phyloP scores from a whole-genome alignment of 176 grass and related monocot species.

The Ensete ventricosum region DNA sequence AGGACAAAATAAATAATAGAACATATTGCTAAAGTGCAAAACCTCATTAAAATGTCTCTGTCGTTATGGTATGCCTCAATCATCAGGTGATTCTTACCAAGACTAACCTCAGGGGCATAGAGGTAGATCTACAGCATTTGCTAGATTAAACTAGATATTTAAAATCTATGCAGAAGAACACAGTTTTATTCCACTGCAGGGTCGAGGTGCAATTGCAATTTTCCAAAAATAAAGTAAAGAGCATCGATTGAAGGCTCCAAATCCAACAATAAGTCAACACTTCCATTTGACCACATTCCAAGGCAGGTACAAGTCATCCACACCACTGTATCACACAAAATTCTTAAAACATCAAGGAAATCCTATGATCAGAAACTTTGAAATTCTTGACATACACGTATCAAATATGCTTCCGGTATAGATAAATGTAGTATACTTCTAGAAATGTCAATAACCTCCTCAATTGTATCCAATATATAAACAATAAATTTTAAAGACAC shows the following conservation, averaged over 20 bases:
- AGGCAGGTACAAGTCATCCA: neutral
- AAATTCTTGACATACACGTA: neutral
- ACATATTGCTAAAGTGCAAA: no score
- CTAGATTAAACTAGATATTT: neutral
- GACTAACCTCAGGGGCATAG: neutral
- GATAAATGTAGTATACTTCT: neutral
- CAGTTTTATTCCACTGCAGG: neutral
- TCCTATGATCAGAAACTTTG: neutral
- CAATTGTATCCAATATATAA: neutral
- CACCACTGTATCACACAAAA: neutral
- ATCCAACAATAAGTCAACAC: neutral
- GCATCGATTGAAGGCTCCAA: neutral
- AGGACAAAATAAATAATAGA: no score
- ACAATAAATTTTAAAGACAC: neutral
- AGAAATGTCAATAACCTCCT: neutral
- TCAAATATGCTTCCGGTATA: no score
- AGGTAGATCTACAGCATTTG: neutral
- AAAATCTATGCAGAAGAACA: neutral
- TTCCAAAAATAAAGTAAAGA: neutral
- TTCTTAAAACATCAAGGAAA: neutral
- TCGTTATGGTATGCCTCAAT: no score
- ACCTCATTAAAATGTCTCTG: no score
- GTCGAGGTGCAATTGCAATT: neutral
- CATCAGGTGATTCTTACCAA: no score
- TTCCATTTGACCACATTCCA: neutral